Percentiles rank a stretch among this genome's conserved stretches.
Evolutionary conservation across 1,284 basidiomycete species (phyloP).

Genomic region (Ceratobasidium theobromae): DNA sequence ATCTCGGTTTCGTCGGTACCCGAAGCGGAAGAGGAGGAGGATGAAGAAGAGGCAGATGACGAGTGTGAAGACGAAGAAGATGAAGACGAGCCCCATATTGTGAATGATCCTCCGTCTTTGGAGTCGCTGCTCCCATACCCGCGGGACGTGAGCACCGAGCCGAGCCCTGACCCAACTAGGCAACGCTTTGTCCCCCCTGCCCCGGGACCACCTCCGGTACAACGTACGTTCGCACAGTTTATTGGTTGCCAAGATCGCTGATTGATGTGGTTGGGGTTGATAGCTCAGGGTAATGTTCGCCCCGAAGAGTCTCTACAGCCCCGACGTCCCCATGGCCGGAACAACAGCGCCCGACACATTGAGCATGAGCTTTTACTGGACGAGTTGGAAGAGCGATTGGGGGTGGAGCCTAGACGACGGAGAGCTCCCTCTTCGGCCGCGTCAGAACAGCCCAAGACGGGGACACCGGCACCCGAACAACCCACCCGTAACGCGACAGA

Average conservation of each 20-base stretch:
- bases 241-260: too few species aligned
- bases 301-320: too few species aligned
- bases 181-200: not conserved
- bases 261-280: too few species aligned
- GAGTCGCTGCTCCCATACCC: conserved; percentile 18
- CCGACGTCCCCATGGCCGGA: not conserved
- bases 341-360: conserved; percentile 11
- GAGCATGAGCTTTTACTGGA: conserved; percentile 15
- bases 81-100: conserved; percentile 5
- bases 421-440: not conserved
- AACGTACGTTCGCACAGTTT: too few species aligned
- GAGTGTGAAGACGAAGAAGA: not conserved
- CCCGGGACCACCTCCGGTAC: not conserved
- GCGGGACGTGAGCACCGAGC: conserved; percentile 24
- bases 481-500: not conserved
- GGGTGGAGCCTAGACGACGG: conserved; percentile 8
- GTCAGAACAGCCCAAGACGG: too few species aligned
- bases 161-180: conserved; percentile 2
- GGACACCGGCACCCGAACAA: not conserved
- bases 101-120: conserved; percentile 7
- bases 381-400: conserved; percentile 23
- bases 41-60: conserved; percentile 7
- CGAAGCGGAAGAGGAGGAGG: conserved; percentile 3
- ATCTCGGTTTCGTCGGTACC: not conserved
- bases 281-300: too few species aligned